Conservation (phyloP, 257 asterid genomes). For the Solanum stenotomum region DNA sequence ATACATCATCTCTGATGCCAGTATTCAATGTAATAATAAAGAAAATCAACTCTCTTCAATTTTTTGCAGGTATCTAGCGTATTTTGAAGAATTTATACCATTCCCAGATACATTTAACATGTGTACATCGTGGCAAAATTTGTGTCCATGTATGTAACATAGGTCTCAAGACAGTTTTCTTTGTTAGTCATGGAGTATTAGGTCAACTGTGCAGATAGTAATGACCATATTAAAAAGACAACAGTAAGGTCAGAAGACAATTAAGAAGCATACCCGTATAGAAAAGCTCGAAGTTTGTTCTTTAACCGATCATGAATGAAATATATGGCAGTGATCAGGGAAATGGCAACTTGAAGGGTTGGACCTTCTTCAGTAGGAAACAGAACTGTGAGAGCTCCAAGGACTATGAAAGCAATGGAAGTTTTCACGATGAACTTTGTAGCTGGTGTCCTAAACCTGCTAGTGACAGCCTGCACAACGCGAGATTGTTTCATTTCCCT, state of each 20-base stretch:
- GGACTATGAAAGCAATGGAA: constrained; percentile 59
- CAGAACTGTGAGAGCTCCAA: constrained; percentile 77
- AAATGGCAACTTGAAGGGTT: constrained; percentile 83
- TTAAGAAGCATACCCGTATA: constrained; percentile 62
- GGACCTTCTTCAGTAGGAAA: constrained; percentile 99
- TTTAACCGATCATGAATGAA: constrained; percentile 72
- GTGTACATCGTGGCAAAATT: neutral
- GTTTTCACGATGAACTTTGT: constrained; percentile 56
- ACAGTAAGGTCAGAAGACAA: neutral
- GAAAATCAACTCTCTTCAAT: neutral
- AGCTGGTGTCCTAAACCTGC: constrained; percentile 81
- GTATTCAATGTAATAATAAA: neutral
- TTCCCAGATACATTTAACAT: neutral
- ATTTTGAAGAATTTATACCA: neutral
- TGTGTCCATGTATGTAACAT: neutral
- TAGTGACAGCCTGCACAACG: constrained; percentile 68
- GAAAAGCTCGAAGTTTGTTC: constrained; percentile 65
- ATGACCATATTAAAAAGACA: neutral
- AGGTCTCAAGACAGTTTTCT: neutral
- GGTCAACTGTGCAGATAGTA: neutral
- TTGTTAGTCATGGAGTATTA: neutral
- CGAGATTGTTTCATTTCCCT: constrained; percentile 74
- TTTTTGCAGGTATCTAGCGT: neutral
- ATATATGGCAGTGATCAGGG: constrained; percentile 60
- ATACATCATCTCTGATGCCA: neutral